phyloP scores from a whole-genome alignment of 2,329 filamentous ascomycete species.

The Stromatinia cepivora region DNA sequence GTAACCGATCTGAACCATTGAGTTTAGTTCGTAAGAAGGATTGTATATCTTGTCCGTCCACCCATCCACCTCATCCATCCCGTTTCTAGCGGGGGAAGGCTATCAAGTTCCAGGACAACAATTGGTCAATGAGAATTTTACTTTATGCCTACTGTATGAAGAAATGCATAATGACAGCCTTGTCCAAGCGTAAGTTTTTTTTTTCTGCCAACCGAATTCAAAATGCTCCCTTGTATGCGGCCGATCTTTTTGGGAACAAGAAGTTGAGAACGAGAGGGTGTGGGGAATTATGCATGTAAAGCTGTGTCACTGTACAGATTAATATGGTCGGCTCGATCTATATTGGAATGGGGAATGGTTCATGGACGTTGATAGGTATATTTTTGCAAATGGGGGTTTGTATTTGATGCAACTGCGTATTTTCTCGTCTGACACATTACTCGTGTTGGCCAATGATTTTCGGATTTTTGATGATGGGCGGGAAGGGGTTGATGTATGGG shows the following conservation, averaged over 20 bases:
- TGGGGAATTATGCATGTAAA: constrained; percentile 18
- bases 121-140: neutral
- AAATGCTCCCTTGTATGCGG: neutral
- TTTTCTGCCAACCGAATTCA: neutral
- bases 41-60: neutral
- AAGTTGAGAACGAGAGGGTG: neutral
- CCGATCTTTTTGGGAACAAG: neutral
- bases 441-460: constrained; percentile 12
- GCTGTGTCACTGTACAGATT: constrained; percentile 18
- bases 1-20: neutral
- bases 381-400: neutral
- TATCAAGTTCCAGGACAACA: neutral
- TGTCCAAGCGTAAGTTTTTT: constrained; percentile 2
- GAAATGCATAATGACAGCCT: constrained; percentile 10
- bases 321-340: constrained; percentile 9
- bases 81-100: neutral
- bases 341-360: neutral
- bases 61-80: neutral
- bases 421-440: constrained; percentile 15
- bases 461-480: neutral
- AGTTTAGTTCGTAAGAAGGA: neutral
- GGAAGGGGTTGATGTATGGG: neutral
- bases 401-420: constrained; percentile 1
- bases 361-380: constrained; percentile 10
- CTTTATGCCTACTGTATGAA: neutral